Evolutionary conservation across 1,139 yeast species (phyloP).

Genomic region (Pneumocystis murina): DNA sequence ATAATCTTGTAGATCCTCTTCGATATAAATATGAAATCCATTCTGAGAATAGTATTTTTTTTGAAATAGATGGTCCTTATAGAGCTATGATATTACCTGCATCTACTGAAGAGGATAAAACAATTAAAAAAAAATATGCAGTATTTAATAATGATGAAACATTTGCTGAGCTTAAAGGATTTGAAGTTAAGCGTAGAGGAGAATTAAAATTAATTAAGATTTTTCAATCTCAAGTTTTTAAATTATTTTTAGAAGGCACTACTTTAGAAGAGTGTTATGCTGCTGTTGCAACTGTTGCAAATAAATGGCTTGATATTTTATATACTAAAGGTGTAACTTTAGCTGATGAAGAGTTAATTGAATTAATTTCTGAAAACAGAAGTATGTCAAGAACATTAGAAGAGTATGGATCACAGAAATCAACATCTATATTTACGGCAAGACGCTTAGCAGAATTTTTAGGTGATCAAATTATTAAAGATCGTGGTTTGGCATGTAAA

Average conservation of each 20-base stretch:
- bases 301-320: slow-evolving; percentile 87
- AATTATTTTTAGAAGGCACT: slow-evolving; percentile 73
- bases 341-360: slow-evolving; percentile 88
- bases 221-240: slow-evolving; percentile 88
- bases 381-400: slow-evolving; percentile 85
- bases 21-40: slow-evolving; percentile 55
- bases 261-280: slow-evolving; percentile 65
- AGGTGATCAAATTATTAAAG: slow-evolving; percentile 96
- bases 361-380: slow-evolving; percentile 88
- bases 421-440: slow-evolving; percentile 93
- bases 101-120: slow-evolving; percentile 94
- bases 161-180: slow-evolving; percentile 89
- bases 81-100: slow-evolving; percentile 96
- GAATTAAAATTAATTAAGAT: slow-evolving; percentile 85
- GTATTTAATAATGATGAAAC: slow-evolving; percentile 92
- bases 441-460: slow-evolving; percentile 81
- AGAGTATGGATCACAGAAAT: slow-evolving; percentile 81
- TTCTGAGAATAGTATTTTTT: slow-evolving; percentile 87
- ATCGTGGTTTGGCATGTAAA: slow-evolving; percentile 89
- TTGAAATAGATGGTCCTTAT: slow-evolving; percentile 98
- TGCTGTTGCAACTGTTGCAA: slow-evolving; percentile 85
- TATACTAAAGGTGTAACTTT: slow-evolving; percentile 76
- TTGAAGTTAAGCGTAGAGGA: slow-evolving; percentile 92
- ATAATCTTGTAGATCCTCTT: slow-evolving; percentile 59
- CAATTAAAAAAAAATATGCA: slow-evolving; percentile 89